Base-by-base conservation (phyloP, 2,329 filamentous ascomycete genomes). In the Phialophora chinensis region DNA sequence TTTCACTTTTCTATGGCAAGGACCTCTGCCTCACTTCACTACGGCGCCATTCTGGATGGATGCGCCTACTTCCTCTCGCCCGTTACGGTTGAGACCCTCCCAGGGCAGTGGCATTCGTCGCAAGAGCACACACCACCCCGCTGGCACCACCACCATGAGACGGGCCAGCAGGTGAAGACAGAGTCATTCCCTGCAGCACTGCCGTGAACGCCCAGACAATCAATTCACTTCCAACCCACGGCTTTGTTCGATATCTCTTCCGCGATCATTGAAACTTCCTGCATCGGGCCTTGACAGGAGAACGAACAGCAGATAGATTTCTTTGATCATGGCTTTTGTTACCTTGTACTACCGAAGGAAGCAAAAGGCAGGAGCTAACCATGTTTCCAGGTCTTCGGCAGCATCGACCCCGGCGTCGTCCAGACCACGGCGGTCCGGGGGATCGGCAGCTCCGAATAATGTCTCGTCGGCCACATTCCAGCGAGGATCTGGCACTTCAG, bases 361-460 rank as follows among this genome's bases (percentile, higher is more conserved):
- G 47, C 47, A 29, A 31, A 60, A 52, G 54, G 47, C 31, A 58
- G 29, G 60, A 54, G 66, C 70, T 72, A 66, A 72, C 60, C 56
- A 27, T 12, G 50, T 31, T 7, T 42, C 38, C 57, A 72, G 70
- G 17, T 68, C 68, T 50, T 70, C 68, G 44, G 58, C 60, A 38
- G 65, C 57, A 17, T 62, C 65, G 27, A 71, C 66, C 54, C 68
- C 69, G 38, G 63, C 69, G 6, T 69, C 70, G 68, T 73, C 76
- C 69, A 80, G 79, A 67, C 73, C 76, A 57, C 77, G 75, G 59
- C 77, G 79, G 71, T 77, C 75, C 58, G 76, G 76, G 44, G 73
- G 47, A 4, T 55, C 65, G 6, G 44, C 74, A 42, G 29, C 42
- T 31, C 17, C 68, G 44, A 44, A 23, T 12, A 64, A 47, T 33